These are phyloP conservation scores for Boletus pseudo-olivaceus DNA, from an alignment of 768 basidiomycete species.

Conservation along the genomic window DNA sequence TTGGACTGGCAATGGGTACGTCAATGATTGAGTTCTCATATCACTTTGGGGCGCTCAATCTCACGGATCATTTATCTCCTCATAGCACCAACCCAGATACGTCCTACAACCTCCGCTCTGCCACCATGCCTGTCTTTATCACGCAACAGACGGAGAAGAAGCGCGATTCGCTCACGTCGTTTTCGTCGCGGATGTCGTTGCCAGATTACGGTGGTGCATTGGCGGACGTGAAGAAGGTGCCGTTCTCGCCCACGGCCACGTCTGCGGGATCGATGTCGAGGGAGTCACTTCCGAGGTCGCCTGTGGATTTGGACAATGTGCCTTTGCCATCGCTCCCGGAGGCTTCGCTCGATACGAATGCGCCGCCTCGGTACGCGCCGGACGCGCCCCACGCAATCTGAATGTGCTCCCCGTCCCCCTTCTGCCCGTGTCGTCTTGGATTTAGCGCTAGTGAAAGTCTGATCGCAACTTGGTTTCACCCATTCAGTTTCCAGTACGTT, in stretches of 20 bases:
- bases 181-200: conserved; percentile 43
- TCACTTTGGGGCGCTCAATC: not conserved
- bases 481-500: not conserved
- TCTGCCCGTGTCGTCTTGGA: not conserved
- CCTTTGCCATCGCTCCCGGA: conserved; percentile 20
- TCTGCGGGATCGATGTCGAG: conserved; percentile 23
- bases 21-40: not conserved
- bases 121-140: conserved; percentile 43
- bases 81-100: conserved; percentile 22
- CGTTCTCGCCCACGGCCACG: conserved; percentile 23
- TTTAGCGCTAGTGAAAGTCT: not conserved
- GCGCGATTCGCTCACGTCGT: conserved; percentile 47
- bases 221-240: conserved; percentile 19
- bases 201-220: conserved; percentile 39
- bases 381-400: conserved; percentile 21
- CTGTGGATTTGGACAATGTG: conserved; percentile 14
- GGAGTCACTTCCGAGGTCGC: conserved; percentile 25
- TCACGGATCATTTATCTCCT: not conserved
- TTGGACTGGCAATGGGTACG: conserved; percentile 28
- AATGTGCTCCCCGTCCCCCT: not conserved
- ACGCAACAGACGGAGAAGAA: conserved; percentile 43
- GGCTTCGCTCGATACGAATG: conserved; percentile 9
- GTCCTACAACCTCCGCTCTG: conserved; percentile 20
- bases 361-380: conserved; percentile 23
- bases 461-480: not conserved